Evolutionary conservation across 75 land plant genomes (phyloP).

Genomic region (Picea sitchensis): DNA sequence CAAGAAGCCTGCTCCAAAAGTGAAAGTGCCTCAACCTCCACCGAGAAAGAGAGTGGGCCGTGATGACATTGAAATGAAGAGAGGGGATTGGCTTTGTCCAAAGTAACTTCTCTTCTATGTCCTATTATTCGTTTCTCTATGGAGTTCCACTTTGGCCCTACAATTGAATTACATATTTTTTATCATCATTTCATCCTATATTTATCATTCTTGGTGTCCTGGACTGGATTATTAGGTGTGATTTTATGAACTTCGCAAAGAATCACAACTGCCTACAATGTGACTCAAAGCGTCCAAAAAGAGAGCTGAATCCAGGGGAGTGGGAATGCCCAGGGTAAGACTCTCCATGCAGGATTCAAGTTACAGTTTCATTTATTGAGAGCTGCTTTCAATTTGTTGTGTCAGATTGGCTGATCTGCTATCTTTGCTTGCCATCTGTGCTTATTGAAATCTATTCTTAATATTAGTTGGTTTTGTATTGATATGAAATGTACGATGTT

Average conservation of each 20-base stretch:
- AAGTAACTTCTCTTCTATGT: constrained; percentile 5
- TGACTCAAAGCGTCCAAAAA: constrained; percentile 68
- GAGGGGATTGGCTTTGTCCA: constrained; percentile 86
- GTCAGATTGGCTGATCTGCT: neutral
- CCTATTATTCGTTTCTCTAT: too few relatives aligned
- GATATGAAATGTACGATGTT: neutral
- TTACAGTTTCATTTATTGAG: too few relatives aligned
- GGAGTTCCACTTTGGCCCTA: too few relatives aligned
- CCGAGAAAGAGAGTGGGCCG: constrained; percentile 62
- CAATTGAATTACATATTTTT: too few relatives aligned
- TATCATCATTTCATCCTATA: too few relatives aligned
- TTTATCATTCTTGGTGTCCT: too few relatives aligned
- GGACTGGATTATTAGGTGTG: constrained; percentile 30
- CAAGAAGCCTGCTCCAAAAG: constrained; percentile 58
- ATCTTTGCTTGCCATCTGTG: neutral
- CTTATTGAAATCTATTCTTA: neutral
- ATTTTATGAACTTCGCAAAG: constrained; percentile 84
- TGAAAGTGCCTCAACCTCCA: constrained; percentile 64
- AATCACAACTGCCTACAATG: constrained; percentile 82
- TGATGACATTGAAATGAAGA: constrained; percentile 66
- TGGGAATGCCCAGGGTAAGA: constrained; percentile 79
- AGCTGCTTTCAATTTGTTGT: too few relatives aligned
- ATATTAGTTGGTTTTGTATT: neutral
- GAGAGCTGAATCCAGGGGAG: constrained; percentile 78
- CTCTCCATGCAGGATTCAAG: neutral